Percentiles rank a stretch among this genome's conserved stretches.
phyloP scores from a whole-genome alignment of 352 stramenopile species.

The Pythium dissotocum region DNA sequence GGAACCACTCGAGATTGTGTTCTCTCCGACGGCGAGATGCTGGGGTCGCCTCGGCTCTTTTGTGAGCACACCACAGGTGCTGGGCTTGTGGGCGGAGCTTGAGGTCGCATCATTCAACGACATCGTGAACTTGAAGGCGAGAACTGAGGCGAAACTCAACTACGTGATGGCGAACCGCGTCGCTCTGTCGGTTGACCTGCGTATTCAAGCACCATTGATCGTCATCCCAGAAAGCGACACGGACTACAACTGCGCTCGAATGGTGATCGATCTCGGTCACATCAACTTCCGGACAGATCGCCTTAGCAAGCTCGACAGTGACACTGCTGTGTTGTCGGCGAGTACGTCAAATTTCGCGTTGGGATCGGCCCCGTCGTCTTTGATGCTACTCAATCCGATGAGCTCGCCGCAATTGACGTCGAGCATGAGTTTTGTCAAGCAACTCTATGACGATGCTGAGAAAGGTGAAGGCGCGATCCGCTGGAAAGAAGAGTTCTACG shows the following conservation, averaged over 20 bases:
- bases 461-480: slow-evolving; percentile 80
- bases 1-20: slow-evolving; percentile 85
- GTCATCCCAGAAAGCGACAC: slow-evolving; percentile 83
- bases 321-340: slow-evolving; percentile 37
- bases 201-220: slow-evolving; percentile 85
- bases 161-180: slow-evolving; percentile 89
- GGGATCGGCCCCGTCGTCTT: slow-evolving; percentile 33
- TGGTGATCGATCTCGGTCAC: slow-evolving; percentile 81
- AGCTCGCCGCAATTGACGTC: slow-evolving; percentile 45
- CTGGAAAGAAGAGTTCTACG: slow-evolving; percentile 91
- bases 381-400: slow-evolving; percentile 44
- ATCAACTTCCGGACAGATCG: slow-evolving; percentile 85
- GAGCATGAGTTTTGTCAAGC: slow-evolving; percentile 82
- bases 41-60: slow-evolving; percentile 78
- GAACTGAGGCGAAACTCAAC: slow-evolving; percentile 87
- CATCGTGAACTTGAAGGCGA: slow-evolving; percentile 87
- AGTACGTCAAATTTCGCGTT: slow-evolving; percentile 32
- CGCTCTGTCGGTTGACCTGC: slow-evolving; percentile 73
- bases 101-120: slow-evolving; percentile 89
- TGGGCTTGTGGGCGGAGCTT: slow-evolving; percentile 85
- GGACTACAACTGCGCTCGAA: slow-evolving; percentile 72
- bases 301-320: slow-evolving; percentile 74
- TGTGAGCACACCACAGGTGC: slow-evolving; percentile 69
- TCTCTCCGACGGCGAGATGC: slow-evolving; percentile 82
- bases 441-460: slow-evolving; percentile 86